These are phyloP conservation scores for Wickerhamomyces hampshirensis DNA, from an alignment of 805 yeast genomes.

Conservation along the genomic window DNA sequence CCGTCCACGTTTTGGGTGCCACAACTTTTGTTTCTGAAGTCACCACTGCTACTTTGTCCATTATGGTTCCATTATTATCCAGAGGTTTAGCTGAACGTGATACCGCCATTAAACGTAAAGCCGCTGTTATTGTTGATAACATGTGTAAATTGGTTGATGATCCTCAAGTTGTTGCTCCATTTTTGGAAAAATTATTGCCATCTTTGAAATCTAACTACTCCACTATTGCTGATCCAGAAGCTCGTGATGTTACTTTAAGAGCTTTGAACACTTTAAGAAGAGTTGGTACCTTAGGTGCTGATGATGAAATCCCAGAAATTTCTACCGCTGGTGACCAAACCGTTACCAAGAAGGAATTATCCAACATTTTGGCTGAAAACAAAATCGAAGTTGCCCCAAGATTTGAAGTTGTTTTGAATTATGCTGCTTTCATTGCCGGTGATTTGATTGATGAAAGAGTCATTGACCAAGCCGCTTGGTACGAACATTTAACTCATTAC, in stretches of 20 bases:
- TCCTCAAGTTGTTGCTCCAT: conserved; percentile 99
- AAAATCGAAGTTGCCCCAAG: conserved; percentile 60
- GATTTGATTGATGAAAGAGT: conserved; percentile 97
- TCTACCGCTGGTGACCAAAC: conserved; percentile 97
- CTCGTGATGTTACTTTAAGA: conserved; percentile 96
- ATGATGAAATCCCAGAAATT: conserved; percentile 91
- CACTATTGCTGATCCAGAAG: conserved; percentile 99
- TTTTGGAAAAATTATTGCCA: conserved; percentile 93
- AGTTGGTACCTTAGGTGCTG: conserved; percentile 94
- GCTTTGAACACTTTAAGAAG: conserved; percentile 96
- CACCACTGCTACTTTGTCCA: conserved; percentile 98
- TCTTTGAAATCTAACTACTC: conserved; percentile 90
- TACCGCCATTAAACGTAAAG: conserved; percentile 98
- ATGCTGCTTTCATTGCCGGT: conserved; percentile 97
- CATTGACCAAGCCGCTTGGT: conserved; percentile 91
- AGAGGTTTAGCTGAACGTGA: conserved; percentile 99
- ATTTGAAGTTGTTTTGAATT: conserved; percentile 72
- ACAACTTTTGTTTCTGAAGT: conserved; percentile 99
- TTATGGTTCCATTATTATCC: conserved; percentile 97
- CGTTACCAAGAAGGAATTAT: conserved; percentile 81
- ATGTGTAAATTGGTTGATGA: conserved; percentile 99
- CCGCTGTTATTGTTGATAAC: conserved; percentile 99
- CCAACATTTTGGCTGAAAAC: conserved; percentile 62
- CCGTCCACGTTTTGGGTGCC: conserved; percentile 98
- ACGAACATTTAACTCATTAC: conserved; percentile 83